These are phyloP conservation scores for Aureobasidium melanogenum DNA, from an alignment of 2,329 filamentous ascomycete species.

Conservation along the genomic window DNA sequence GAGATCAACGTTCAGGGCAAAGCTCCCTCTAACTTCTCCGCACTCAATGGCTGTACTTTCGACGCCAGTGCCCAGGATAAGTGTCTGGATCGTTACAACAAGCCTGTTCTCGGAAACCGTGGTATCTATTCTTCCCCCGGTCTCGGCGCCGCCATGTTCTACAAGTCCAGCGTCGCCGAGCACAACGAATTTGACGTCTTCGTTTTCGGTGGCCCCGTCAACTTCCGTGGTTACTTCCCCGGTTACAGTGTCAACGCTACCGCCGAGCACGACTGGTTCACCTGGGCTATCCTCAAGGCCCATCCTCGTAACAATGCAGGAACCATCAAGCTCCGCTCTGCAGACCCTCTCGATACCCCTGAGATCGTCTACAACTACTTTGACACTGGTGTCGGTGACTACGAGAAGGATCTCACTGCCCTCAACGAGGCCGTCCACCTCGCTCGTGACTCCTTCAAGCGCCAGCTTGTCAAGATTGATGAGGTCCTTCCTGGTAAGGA, in stretches of 20 bases:
- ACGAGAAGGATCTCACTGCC: constrained; percentile 38
- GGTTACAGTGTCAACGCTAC: constrained; percentile 41
- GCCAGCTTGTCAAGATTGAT: constrained; percentile 29
- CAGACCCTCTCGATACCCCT: constrained; percentile 56
- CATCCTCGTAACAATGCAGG: constrained; percentile 55
- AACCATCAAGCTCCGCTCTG: constrained; percentile 51
- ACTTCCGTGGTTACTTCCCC: constrained; percentile 50
- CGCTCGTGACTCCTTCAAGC: constrained; percentile 33
- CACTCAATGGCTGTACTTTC: constrained; percentile 28
- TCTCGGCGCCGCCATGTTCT: constrained; percentile 41
- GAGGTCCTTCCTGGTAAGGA: constrained; percentile 34
- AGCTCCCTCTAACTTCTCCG: constrained; percentile 25
- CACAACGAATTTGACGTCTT: constrained; percentile 36
- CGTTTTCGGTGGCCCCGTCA: constrained; percentile 46
- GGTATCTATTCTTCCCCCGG: constrained; percentile 43
- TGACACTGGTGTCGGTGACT: constrained; percentile 35
- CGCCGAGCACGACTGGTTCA: constrained; percentile 35
- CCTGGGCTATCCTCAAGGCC: constrained; percentile 49
- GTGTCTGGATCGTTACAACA: constrained; percentile 22
- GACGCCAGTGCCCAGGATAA: constrained; percentile 35
- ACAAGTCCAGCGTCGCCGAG: constrained; percentile 32
- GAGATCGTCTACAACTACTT: constrained; percentile 55
- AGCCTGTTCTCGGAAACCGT: neutral
- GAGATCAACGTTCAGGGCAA: constrained; percentile 45
- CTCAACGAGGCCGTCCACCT: constrained; percentile 48